A percentile compares a stretch with the other conserved stretches of the same genome.
phyloP scores from a whole-genome alignment of 345 rosid genomes.

The Draba incana region DNA sequence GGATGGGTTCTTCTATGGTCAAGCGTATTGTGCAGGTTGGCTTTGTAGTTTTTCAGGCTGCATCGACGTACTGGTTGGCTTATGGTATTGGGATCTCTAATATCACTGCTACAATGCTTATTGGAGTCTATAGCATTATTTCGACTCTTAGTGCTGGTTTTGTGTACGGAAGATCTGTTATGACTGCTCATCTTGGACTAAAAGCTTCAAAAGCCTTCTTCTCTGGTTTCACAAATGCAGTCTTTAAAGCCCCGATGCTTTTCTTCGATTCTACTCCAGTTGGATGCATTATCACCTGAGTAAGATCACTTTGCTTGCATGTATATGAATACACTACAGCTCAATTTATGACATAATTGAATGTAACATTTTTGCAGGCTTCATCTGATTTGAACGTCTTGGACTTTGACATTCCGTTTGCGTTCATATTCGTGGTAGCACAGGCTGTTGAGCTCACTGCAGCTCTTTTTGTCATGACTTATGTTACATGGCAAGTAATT shows the following conservation, averaged over 20 bases:
- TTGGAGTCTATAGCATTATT: slow-evolving; percentile 64
- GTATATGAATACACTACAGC: slow-evolving; percentile 10
- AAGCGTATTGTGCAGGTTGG: slow-evolving; percentile 42
- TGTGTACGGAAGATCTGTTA: slow-evolving; percentile 49
- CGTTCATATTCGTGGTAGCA: slow-evolving; percentile 47
- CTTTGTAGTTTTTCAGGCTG: slow-evolving; percentile 62
- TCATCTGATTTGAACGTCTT: slow-evolving; percentile 75
- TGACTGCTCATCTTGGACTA: slow-evolving; percentile 59
- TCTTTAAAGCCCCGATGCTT: slow-evolving; percentile 74
- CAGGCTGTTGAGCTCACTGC: slow-evolving; percentile 49
- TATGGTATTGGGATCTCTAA: slow-evolving; percentile 58
- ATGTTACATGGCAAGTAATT: slow-evolving; percentile 84
- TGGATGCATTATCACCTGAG: slow-evolving; percentile 75
- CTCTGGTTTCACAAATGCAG: slow-evolving; percentile 60
- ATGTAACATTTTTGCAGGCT: slow-evolving; percentile 49
- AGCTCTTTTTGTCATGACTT: slow-evolving; percentile 57
- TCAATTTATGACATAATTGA: slow-evolving; percentile 9
- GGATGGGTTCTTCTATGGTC: slow-evolving; percentile 48
- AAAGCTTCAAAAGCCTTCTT: slow-evolving; percentile 73
- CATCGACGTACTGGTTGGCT: slow-evolving; percentile 78
- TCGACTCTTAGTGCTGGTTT: slow-evolving; percentile 58
- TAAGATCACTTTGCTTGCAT: slow-evolving; percentile 41
- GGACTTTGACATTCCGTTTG: slow-evolving; percentile 67
- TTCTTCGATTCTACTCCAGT: slow-evolving; percentile 84
- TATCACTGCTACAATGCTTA: slow-evolving; percentile 45